Base-by-base conservation (phyloP, 2,329 filamentous ascomycete species). In the Aspergillus glaucus region DNA sequence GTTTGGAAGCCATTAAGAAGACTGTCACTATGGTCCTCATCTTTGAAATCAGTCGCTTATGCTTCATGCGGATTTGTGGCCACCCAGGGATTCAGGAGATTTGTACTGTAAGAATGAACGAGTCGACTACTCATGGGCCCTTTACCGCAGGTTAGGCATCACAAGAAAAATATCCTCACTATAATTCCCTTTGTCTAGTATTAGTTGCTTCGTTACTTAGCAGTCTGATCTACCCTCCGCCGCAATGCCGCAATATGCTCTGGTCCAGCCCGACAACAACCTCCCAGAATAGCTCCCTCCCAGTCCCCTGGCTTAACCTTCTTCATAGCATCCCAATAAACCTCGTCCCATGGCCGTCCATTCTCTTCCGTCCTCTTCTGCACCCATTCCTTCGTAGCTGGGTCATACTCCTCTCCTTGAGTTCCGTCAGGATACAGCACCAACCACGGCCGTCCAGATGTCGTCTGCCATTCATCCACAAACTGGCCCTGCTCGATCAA, bases 381-480 rank as follows among this genome's bases (percentile, higher is more conserved):
- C 53, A 63, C 78, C 84, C 84, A 87, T 46, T 67, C 69, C 58
- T 85, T 79, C 6, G 80, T 82, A 0, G 65, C 67, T 1, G 82
- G 84, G 62, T 87, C 80, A 65, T 87, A 87, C 0, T 83, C 75
- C 64, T 86, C 80, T 0, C 81, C 82, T 43, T 81, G 82, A 1
- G 84, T 86, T 0, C 84, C 84, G 62, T 87, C 84, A 0, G 84
- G 84, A 61, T 86, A 87, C 15, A 87, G 57, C 4, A 87, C 77
- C 46, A 87, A 63, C 17, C 71, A 73, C 1, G 82, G 82, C 12
- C 46, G 43, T 44, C 45, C 45, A 21, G 48, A 50, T 3, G 49
- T 44, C 2, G 44, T 49, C 17, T 47, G 53, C 54, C 63, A 63
- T 24, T 50, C 47, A n/a, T 58, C 54, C 12, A 59, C 47, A 45